A percentile compares a stretch with the other conserved stretches of the same genome.
phyloP scores from a whole-genome alignment of 352 stramenopile species.

The Detonula confervacea region DNA sequence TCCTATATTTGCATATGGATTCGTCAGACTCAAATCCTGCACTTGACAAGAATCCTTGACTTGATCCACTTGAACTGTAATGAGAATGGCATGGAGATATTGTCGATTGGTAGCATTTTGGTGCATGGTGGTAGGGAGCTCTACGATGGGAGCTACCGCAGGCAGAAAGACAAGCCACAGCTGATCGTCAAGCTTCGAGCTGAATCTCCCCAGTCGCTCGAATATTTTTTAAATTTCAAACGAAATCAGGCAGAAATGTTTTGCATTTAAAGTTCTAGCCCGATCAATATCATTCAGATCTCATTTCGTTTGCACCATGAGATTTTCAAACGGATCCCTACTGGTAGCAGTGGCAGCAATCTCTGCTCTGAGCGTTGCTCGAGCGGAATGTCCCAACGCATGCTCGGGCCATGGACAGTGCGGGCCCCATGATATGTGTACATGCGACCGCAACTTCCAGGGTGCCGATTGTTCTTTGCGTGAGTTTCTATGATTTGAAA shows the following conservation, averaged over 20 bases:
- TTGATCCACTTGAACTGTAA: too few relatives aligned
- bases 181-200: too few relatives aligned
- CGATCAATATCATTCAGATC: background rate
- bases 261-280: background rate
- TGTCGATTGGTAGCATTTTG: too few relatives aligned
- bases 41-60: too few relatives aligned
- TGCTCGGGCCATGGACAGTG: slow-evolving; percentile 90
- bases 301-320: slow-evolving; percentile 20
- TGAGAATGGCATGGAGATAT: too few relatives aligned
- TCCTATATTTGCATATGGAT: too few relatives aligned
- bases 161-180: too few relatives aligned
- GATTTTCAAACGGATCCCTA: slow-evolving; percentile 37
- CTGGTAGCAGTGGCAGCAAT: slow-evolving; percentile 22
- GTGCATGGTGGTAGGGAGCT: too few relatives aligned
- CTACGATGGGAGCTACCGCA: too few relatives aligned
- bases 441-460: slow-evolving; percentile 89
- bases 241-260: background rate
- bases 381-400: slow-evolving; percentile 81
- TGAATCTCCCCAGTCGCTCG: background rate
- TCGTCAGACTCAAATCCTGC: too few relatives aligned
- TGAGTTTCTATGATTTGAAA: slow-evolving; percentile 49
- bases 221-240: too few relatives aligned
- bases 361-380: slow-evolving; percentile 15
- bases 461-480: slow-evolving; percentile 78
- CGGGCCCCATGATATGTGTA: slow-evolving; percentile 69